Conservation (phyloP, 257 asterid genomes). For the Orobanche coerulescens region DNA sequence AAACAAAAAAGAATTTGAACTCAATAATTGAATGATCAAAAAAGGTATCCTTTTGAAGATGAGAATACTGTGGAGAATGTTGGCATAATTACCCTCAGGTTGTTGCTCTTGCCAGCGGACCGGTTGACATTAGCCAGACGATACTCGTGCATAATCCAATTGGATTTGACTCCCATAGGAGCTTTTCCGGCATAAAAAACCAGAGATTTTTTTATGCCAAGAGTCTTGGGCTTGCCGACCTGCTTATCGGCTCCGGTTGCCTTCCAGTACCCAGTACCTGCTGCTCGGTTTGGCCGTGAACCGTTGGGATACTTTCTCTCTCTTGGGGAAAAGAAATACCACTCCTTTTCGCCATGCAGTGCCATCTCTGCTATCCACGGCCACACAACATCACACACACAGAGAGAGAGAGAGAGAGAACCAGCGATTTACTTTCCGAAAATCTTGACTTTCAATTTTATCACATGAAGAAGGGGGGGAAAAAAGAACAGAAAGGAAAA, state of each 20-base stretch:
- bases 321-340: slow-evolving; percentile 10
- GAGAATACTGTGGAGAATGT: too few relatives aligned
- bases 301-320: slow-evolving; percentile 9
- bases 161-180: slow-evolving; percentile 3
- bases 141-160: slow-evolving; percentile 12
- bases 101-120: not conserved
- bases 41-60: too few relatives aligned
- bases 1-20: not conserved
- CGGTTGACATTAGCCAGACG: slow-evolving; percentile 5
- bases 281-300: slow-evolving; percentile 4
- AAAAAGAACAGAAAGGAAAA: not conserved
- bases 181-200: slow-evolving; percentile 10
- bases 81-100: not conserved
- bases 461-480: not conserved
- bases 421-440: too few relatives aligned
- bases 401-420: too few relatives aligned
- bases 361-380: slow-evolving; percentile 4
- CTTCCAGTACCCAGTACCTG: slow-evolving; percentile 9
- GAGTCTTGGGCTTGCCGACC: not conserved
- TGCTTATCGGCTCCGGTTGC: slow-evolving; percentile 12
- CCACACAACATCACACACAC: not conserved
- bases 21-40: too few relatives aligned
- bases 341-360: not conserved
- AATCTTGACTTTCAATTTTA: too few relatives aligned
- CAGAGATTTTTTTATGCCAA: slow-evolving; percentile 1